Base-by-base conservation (phyloP, 2,329 filamentous ascomycete genomes). In the Beauveria sp. region DNA sequence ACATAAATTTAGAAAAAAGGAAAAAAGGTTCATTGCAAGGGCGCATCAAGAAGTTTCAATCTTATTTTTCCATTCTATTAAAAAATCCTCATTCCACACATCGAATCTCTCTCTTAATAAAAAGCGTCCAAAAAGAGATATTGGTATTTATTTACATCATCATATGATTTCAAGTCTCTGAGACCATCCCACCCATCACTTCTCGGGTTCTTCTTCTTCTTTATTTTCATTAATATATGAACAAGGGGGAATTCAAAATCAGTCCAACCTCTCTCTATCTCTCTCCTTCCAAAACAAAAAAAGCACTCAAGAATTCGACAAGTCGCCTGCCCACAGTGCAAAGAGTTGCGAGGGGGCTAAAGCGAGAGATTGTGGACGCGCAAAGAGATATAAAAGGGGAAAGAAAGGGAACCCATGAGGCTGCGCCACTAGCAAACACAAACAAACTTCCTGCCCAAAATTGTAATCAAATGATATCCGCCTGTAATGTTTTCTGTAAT, bases 61-160 rank as follows among this genome's bases (percentile, higher is more conserved):
- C 10, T 31, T 12, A 28, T 12, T n/a, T 18, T n/a, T 18, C 18
- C 24, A 31, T 28, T 22, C 22, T 43, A 7, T 22, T 9, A 16
- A 34, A 38, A 14, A 6, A 3, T 16, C 34, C 6, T 38, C 5
- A 38, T 3, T 38, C 12, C 34, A 38, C 34, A 38, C 34, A 38
- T 14, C 12, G 6, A 14, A 38, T 43, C 18, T 43, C 42, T 43
- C 42, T 43, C 18, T 14, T 38, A 5, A n/a, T 53, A 9, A 38
- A 20, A 20, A 38, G n/a, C 6, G 46, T 49, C 5, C n/a, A 5
- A 26, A n/a, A 14, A 55, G 45, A 26, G 4, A 45, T 14, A 24
- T 14, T 48, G 43, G 42, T 46, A 53, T 60, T 46, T 50, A 43
- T 59, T 59, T 50, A 42, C 31, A 51, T 51, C 43, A 40, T 58